Evolutionary conservation across 805 yeast species (phyloP), one percentile per base, ranked within the genome.

Genomic region (Helenozyma baotianmanensis): DNA sequence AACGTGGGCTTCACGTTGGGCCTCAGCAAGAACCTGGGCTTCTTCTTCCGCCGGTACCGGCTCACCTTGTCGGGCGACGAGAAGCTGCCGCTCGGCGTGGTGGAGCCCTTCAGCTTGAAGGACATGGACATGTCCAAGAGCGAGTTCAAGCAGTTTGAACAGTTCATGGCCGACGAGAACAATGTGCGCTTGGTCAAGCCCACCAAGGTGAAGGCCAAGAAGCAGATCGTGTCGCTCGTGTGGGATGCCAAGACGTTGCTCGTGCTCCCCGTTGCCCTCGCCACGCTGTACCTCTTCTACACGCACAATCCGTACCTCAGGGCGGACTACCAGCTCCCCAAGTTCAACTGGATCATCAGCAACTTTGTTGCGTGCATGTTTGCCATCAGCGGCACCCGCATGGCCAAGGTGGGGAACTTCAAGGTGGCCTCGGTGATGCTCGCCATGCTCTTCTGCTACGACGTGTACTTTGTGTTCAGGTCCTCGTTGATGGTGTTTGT

Each of bases 391-490:
- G 67, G 74, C 1, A 61, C 77, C 14, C 49, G 58, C 11, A 42
- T 47, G 18, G 35, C 67, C 7, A 56, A 60, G 30, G 38, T 78
- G 9, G 55, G 68, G 12, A 68, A 63, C 26, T 72, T 78, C 47
- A 62, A 57, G 32, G 56, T 70, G 1, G 79, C 74, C 3, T 46
- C 62, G 11, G 40, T 72, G 9, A 47, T 78, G 21, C 55, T 81
- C 15, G 36, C 45, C 2, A 72, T 72, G 2, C 64, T 81, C 26
- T 78, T 80, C 45, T 42, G 72, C 25, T 81, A 80, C 51, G 88
- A 81, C 50, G 64, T 78, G 25, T 78, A 70, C 50, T 81, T 81
- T 56, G 88, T 81, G 1, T 82, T 79, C 53, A 74, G 70, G 4
- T 68, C 83, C 0, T 65, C 70, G 21, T 62, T 78, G 4, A 81